These are phyloP conservation scores for Thermoascus crustaceus DNA, from an alignment of 2,329 filamentous ascomycete species.

Conservation along the genomic window DNA sequence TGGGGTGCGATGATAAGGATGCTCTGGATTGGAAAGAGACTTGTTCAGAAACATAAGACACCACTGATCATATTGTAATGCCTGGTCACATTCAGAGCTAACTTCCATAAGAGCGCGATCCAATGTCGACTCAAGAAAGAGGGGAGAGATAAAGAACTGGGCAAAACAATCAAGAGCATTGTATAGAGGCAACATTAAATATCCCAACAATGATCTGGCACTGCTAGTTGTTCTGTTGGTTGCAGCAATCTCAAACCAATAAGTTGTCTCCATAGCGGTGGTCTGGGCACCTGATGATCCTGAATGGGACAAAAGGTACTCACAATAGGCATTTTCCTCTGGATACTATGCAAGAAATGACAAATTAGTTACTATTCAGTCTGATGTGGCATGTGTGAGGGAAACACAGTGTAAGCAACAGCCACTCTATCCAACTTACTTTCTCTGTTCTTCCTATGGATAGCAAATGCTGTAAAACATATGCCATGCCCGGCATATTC, in stretches of 20 bases:
- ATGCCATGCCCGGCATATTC: constrained; percentile 89
- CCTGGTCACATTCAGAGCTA: constrained; percentile 90
- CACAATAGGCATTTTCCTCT: constrained; percentile 88
- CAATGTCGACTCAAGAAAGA: constrained; percentile 69
- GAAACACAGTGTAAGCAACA: no score
- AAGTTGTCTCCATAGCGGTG: constrained; percentile 87
- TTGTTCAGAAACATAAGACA: constrained; percentile 72
- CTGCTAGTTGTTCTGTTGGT: no score
- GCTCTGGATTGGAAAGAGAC: constrained; percentile 66
- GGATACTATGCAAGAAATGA: constrained; percentile 64
- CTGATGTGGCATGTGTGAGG: no score
- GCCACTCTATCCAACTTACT: constrained; percentile 37
- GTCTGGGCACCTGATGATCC: constrained; percentile 95
- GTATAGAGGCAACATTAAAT: constrained; percentile 56
- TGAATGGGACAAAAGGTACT: constrained; percentile 82
- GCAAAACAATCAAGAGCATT: constrained; percentile 77
- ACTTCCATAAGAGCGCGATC: constrained; percentile 76
- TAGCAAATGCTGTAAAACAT: constrained; percentile 89
- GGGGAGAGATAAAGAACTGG: constrained; percentile 76
- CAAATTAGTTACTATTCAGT: no score
- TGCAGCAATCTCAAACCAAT: constrained; percentile 90
- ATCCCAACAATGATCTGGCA: no score
- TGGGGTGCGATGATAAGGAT: constrained; percentile 77
- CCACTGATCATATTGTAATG: constrained; percentile 76
- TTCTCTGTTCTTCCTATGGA: constrained; percentile 99